Evolutionary conservation across 1,139 yeast genomes (phyloP), one percentile per base, ranked within the genome.

Genomic region (Debaryomycetaceae sp.): DNA sequence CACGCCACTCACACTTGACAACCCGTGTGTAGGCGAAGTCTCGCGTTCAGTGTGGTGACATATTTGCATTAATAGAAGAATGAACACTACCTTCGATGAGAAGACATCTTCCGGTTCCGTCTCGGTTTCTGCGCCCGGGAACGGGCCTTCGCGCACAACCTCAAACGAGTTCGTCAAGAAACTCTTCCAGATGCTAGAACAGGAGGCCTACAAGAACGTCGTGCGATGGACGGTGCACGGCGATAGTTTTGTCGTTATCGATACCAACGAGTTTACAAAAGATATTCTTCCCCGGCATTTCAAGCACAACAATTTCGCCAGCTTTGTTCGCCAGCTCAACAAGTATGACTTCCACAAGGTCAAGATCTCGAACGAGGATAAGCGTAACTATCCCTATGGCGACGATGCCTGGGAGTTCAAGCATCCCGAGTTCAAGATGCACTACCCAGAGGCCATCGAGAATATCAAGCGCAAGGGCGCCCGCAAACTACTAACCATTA

Each of bases 401-500:
- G 92, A 81, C 36, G 77, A 78, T 48, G 77, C 90, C 15, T 90
- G 97, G 96, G 96, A 87, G 49, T 90, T 90, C 58, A 76, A 77
- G 48, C 97, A 90, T 50, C 94, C 95, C 0, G 86, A 77, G 39
- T 90, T 90, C 52, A 70, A 72, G 39, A 69, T 72, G 25, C 75
- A 82, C 49, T 83, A 81, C 45, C 60, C 72, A 32, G 77, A 74
- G 15, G 71, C 81, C 13, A 62, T 86, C 29, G 92, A 82, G 31
- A 77, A 80, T 38, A 85, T 85, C 45, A 79, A 77, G 42, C 56
- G 95, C 25, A 85, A 83, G 48, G 82, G 83, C 0, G 87, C 95
- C 2, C 64, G 68, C 11, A 63, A 67, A 32, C 76, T 73, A 41
- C 44, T 43, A 18, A 15, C 32, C 8, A 28, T 26, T 15, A 37